phyloP scores from a whole-genome alignment of 441 rosid genomes.

The Eutrema salsugineum region DNA sequence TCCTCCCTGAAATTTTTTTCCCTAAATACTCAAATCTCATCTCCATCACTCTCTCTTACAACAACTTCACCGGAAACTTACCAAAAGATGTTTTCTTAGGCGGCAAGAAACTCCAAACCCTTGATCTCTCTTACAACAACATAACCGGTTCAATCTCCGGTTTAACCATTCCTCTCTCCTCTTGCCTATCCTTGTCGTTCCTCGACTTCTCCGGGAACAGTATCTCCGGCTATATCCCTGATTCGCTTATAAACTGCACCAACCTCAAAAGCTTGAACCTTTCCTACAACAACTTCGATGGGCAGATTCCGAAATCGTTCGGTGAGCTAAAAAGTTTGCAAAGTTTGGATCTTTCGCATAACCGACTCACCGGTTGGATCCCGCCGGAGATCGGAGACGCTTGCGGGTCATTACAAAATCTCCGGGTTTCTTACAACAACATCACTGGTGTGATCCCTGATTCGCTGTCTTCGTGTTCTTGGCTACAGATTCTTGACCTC shows the following conservation, averaged over 20 bases:
- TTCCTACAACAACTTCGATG: constrained; percentile 58
- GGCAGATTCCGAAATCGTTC: constrained; percentile 63
- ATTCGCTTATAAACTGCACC: constrained; percentile 70
- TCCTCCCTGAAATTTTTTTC: constrained; percentile 56
- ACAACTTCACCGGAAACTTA: constrained; percentile 62
- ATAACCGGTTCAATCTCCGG: constrained; percentile 76
- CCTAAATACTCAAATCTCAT: constrained; percentile 54
- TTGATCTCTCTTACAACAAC: constrained; percentile 86
- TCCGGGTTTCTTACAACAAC: constrained; percentile 69
- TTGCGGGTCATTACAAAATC: constrained; percentile 58
- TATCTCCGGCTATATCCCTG: constrained; percentile 54
- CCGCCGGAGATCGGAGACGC: constrained; percentile 75
- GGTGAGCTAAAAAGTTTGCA: constrained; percentile 58
- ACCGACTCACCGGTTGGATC: constrained; percentile 76
- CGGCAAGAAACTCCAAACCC: constrained; percentile 59
- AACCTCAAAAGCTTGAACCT: constrained; percentile 62
- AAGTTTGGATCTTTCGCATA: constrained; percentile 72
- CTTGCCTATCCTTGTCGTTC: constrained; percentile 57
- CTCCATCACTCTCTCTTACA: constrained; percentile 53
- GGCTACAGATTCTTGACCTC: constrained; percentile 65
- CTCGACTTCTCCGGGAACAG: constrained; percentile 73
- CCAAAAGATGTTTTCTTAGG: constrained; percentile 52
- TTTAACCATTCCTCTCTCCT: constrained; percentile 40
- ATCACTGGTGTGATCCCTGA: constrained; percentile 68
- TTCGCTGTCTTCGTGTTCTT: constrained; percentile 64